Evolutionary conservation across 768 basidiomycete species (phyloP), one percentile per base, ranked within the genome.

Genomic region (Suillus cothurnatus): DNA sequence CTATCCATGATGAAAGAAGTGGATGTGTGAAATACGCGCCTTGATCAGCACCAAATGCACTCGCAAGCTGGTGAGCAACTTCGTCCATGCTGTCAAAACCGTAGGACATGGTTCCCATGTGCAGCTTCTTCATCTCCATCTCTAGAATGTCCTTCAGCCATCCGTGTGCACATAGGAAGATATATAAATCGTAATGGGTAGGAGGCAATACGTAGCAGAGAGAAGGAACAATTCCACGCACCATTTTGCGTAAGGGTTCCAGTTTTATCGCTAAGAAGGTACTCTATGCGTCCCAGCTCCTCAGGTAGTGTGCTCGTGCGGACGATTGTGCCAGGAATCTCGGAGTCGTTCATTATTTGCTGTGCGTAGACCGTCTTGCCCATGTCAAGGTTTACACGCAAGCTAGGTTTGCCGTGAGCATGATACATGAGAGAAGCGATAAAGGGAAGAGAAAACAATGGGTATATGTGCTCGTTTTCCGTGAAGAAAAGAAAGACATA

Each of bases 301-400:
- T 99, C 97, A 0, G 97, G 97, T 4, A 99, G 82, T 0, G 97
- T 99, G 71, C 92, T 94, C n/a, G 97, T 99, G 17, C 97, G 85
- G 9, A 99, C 97, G 67, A 99, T 97, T 5, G 97, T 97, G 56
- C 89, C 88, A 5, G 95, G 94, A 69, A 99, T 99, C 77, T 98
- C 94, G 53, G 70, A 73, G 78, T 99, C 97, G 61, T 87, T 90
- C 90, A 96, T 95, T 64, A 99, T 99, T 69, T 95, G 93, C 50
- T 92, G 90, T 0, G 94, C 95, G 71, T 99, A 99, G 50, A 99
- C 92, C 1, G 96, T 99, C 79, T 99, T 99, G 64, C 97, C 97
- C 96, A 99, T 99, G 76, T 99, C 97, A 61, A 99, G 85, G 71
- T 99, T 99, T 61, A 99, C 97, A n/a, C 97, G 92, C 63, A 99